These are phyloP conservation scores for Barnettozyma vustinii DNA, from an alignment of 805 yeast species.

Conservation along the genomic window DNA sequence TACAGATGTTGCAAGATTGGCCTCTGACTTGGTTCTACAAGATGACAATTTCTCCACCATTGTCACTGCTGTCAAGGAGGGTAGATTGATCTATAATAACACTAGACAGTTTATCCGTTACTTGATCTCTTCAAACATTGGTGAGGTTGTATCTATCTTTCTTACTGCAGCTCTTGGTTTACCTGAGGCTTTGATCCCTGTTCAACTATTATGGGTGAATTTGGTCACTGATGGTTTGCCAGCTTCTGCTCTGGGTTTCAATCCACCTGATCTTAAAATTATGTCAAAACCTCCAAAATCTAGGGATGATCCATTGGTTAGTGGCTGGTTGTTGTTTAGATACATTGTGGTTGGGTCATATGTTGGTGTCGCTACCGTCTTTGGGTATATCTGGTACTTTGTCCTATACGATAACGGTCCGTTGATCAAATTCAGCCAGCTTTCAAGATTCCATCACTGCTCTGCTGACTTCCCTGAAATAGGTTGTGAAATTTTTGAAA, in stretches of 20 bases:
- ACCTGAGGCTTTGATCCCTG: slow-evolving; percentile 51
- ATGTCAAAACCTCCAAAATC: slow-evolving; percentile 35
- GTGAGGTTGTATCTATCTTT: slow-evolving; percentile 52
- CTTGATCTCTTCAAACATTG: slow-evolving; percentile 48
- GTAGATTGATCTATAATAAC: slow-evolving; percentile 41
- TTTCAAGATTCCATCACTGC: slow-evolving; percentile 34
- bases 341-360: slow-evolving; percentile 35
- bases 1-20: slow-evolving; percentile 56
- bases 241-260: slow-evolving; percentile 52
- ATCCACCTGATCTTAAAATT: slow-evolving; percentile 35
- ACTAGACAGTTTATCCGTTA: slow-evolving; percentile 38
- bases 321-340: slow-evolving; percentile 33
- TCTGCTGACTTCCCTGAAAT: slow-evolving; percentile 26
- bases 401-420: slow-evolving; percentile 31
- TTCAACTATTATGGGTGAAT: slow-evolving; percentile 52
- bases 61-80: slow-evolving; percentile 51
- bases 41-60: slow-evolving; percentile 54
- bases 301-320: slow-evolving; percentile 33
- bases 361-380: slow-evolving; percentile 37
- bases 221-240: slow-evolving; percentile 56
- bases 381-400: slow-evolving; percentile 38
- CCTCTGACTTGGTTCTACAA: slow-evolving; percentile 51
- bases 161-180: slow-evolving; percentile 49
- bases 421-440: slow-evolving; percentile 28
- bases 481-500: slow-evolving; percentile 31